A percentile compares a stretch with the other conserved stretches of the same genome.
Evolutionary conservation across 2,329 filamentous ascomycete genomes (phyloP).

Genomic region (Fusarium beomiforme): DNA sequence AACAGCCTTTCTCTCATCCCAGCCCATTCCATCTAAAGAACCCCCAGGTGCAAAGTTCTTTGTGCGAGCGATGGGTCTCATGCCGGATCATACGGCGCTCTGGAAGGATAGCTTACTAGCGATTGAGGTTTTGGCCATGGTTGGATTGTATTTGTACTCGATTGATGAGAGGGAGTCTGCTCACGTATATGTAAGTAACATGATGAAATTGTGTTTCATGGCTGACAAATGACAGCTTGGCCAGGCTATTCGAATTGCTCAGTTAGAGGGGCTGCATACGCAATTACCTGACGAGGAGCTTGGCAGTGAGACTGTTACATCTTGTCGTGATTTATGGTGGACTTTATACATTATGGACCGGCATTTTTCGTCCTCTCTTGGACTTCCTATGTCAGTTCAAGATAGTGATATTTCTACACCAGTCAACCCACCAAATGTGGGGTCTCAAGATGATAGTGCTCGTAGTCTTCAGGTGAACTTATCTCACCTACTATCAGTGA

Average conservation of each 20-base stretch:
- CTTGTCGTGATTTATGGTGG: conserved; percentile 54
- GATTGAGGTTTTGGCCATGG: conserved; percentile 50
- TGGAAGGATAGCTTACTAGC: conserved; percentile 52
- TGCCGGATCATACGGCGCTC: conserved; percentile 47
- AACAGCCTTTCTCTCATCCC: conserved; percentile 39
- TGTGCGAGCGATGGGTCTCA: conserved; percentile 48
- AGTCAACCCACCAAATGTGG: conserved; percentile 41
- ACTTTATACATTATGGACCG: conserved; percentile 53
- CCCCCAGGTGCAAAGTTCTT: conserved; percentile 48
- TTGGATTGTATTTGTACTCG: conserved; percentile 51
- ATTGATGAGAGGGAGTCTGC: conserved; percentile 51
- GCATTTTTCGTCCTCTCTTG: conserved; percentile 52
- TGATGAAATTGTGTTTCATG: fast-evolving
- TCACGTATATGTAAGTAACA: conserved; percentile 40
- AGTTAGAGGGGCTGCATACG: conserved; percentile 54
- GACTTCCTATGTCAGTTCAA: conserved; percentile 50
- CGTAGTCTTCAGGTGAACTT: conserved; percentile 50
- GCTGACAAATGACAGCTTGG: conserved; percentile 44
- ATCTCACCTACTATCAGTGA: conserved; percentile 48
- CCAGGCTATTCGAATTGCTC: conserved; percentile 53
- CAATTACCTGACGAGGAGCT: conserved; percentile 51
- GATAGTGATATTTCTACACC: conserved; percentile 52
- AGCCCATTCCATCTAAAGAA: conserved; percentile 42
- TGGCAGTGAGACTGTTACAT: conserved; percentile 43
- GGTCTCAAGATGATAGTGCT: conserved; percentile 43